Conservation (phyloP, 257 asterid species). For the Solanum habrochaites region DNA sequence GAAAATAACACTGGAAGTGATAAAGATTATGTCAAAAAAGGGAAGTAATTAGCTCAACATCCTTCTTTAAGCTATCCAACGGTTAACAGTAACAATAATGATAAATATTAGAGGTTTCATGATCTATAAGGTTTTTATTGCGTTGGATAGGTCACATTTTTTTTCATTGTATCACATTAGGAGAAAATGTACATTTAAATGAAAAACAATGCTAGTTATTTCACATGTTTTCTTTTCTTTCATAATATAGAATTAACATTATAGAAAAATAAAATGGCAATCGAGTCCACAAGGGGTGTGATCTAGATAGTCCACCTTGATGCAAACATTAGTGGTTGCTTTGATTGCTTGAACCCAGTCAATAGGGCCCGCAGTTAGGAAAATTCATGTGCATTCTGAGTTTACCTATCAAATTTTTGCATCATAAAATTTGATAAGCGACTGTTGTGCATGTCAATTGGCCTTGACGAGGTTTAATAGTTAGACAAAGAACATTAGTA, state of each 20-base stretch:
- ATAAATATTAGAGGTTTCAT: neutral
- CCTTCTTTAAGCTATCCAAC: neutral
- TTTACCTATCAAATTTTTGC: neutral
- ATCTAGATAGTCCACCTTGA: neutral
- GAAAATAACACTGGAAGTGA: neutral
- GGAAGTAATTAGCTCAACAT: neutral
- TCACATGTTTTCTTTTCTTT: neutral
- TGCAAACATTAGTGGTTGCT: neutral
- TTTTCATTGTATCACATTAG: neutral
- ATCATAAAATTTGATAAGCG: neutral
- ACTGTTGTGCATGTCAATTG: neutral
- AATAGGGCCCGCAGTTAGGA: slow-evolving; percentile 16
- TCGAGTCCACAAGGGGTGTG: neutral
- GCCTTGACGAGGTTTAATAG: neutral
- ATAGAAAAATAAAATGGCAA: neutral
- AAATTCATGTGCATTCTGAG: slow-evolving; percentile 13
- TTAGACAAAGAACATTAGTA: neutral
- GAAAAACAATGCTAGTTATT: neutral
- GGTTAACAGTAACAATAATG: neutral
- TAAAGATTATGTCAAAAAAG: neutral
- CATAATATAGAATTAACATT: neutral
- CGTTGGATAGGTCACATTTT: neutral
- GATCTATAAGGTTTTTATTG: neutral
- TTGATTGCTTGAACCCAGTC: neutral
- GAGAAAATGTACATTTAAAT: neutral